Evolutionary conservation across 2,329 filamentous ascomycete genomes (phyloP).

Genomic region (Dactylellina parvicollis): DNA sequence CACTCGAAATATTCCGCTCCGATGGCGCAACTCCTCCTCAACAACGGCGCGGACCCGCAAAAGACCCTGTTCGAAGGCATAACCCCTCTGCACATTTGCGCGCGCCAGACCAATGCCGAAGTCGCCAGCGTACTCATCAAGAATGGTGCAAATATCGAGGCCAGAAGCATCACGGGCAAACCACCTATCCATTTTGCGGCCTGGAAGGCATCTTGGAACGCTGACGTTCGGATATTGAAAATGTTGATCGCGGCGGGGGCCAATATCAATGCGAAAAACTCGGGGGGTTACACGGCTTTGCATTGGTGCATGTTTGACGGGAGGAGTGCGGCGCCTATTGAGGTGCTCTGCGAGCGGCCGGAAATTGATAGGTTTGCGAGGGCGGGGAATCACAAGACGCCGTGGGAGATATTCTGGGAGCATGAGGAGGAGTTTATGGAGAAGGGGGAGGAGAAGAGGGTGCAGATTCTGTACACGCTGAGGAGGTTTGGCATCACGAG

Average conservation of each 20-base stretch:
- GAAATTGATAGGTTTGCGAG: conserved; percentile 49
- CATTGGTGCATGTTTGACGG: conserved; percentile 54
- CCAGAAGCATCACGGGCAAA: conserved; percentile 48
- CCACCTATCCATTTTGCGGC: conserved; percentile 51
- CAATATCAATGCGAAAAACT: conserved; percentile 52
- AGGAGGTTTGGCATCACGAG: conserved; percentile 45
- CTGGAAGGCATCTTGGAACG: conserved; percentile 52
- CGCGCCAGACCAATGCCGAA: conserved; percentile 49
- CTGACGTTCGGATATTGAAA: conserved; percentile 45
- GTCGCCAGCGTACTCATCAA: conserved; percentile 46
- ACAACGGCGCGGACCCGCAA: conserved; percentile 43
- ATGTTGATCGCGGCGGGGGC: conserved; percentile 48
- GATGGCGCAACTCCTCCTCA: conserved; percentile 49
- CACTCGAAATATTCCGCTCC: conserved; percentile 43
- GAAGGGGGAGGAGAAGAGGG: conserved; percentile 46
- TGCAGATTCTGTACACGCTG: conserved; percentile 50
- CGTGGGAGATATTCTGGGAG: conserved; percentile 53
- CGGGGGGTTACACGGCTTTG: conserved; percentile 43
- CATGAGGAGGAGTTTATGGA: conserved; percentile 46
- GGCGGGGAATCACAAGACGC: conserved; percentile 50
- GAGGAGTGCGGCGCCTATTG: conserved; percentile 48
- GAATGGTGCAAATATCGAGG: conserved; percentile 47
- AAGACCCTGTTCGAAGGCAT: conserved; percentile 48
- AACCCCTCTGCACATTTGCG: conserved; percentile 49
- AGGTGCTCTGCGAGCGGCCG: conserved; percentile 26